A percentile compares a stretch with the other conserved stretches of the same genome.
Conservation (phyloP, 768 basidiomycete genomes). For the Lactarius pseudohatsudake region DNA sequence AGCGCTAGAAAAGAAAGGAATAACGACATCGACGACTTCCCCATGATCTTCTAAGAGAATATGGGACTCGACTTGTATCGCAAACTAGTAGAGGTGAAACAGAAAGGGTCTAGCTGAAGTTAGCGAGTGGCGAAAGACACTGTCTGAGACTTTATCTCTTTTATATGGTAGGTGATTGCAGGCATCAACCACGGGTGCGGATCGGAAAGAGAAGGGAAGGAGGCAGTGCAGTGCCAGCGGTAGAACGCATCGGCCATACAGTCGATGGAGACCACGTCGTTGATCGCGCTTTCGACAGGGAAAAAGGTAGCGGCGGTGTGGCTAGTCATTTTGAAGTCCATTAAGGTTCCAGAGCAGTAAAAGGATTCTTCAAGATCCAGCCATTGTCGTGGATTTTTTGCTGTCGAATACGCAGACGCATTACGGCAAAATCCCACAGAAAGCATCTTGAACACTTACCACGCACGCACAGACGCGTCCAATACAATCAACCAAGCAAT, state of each 20-base stretch:
- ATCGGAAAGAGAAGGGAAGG: neutral
- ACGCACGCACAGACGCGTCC: neutral
- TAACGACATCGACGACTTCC: neutral
- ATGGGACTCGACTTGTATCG: neutral
- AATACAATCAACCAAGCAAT: neutral
- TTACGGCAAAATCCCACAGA: neutral
- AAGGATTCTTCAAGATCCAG: neutral
- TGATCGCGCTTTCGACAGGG: neutral
- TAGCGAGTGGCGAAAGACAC: neutral
- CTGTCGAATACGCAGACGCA: neutral
- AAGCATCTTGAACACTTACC: neutral
- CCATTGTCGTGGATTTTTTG: neutral
- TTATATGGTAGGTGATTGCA: neutral
- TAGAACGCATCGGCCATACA: neutral
- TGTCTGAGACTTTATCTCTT: neutral
- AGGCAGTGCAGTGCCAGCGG: neutral
- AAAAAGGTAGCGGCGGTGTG: neutral
- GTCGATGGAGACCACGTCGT: neutral
- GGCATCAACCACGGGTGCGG: neutral
- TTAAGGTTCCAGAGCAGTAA: neutral
- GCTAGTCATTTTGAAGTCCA: neutral
- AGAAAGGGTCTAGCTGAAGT: neutral
- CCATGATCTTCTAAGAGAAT: neutral
- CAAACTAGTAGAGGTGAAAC: neutral
- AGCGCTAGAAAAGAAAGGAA: neutral